Base-by-base conservation (phyloP, 164 flowering plant species). In the Brasenia schreberi region DNA sequence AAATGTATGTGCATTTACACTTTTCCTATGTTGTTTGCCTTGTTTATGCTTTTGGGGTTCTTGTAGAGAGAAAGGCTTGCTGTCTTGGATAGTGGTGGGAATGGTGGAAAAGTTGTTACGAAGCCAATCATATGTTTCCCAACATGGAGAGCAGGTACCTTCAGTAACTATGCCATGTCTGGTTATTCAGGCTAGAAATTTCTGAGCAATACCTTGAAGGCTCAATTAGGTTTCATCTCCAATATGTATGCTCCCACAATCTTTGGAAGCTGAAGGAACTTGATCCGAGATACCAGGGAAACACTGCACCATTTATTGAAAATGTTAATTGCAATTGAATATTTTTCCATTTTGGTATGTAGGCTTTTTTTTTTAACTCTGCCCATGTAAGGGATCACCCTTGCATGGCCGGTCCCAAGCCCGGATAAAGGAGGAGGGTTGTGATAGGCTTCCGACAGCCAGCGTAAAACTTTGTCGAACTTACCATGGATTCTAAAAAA, bases 91-190 rank as follows among this genome's bases (percentile, higher is more conserved):
- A 71, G 66, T 75, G 81, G 77, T 69, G 96, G 85, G 68, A 66
- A 76, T 61, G 81, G 67, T 81, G 87, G 87, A 63, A 89, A 84
- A 71, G 68, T 72, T 68, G 68, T 74, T 4, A 59, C 76, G 78
- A 94, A 85, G 78, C 97, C 98, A 43, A 89, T 91, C 56, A 81
- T 86, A 75, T 69, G 85, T 77, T 91, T 89, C 73, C 96, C 85
- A 64, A 81, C 91, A 19, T 94, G 98, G 98, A 83, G 97, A 87
- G 75, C 86, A 71, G 98, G 98, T 90, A 87, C 42, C 45, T 1
- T 71, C 65, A 63, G 44, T 70, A 19, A 19, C 60, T 42, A 17
- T 71, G 56, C 62, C 62, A 19, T 1, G 45, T 27, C 65, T 58
- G 17, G 61, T 45, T 19, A 42, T 19, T 62, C 42, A 61, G 27